A percentile compares a stretch with the other conserved stretches of the same genome.
Conservation (phyloP, 1,284 basidiomycete species). For the Puccinia triticina region DNA sequence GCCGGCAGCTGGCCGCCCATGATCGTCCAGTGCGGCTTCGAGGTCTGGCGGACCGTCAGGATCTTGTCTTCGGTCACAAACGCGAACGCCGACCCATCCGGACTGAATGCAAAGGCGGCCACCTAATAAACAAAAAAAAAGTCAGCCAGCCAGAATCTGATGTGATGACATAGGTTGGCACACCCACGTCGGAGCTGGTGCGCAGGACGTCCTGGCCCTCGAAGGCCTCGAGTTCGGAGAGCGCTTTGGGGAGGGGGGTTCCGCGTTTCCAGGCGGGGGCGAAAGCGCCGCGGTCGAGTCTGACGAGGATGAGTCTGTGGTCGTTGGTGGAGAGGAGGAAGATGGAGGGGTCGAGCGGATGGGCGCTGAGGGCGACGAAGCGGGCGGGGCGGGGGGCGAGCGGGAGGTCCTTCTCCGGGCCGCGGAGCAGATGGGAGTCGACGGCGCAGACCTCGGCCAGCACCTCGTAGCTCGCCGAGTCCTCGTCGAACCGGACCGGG, state of each 20-base stretch:
- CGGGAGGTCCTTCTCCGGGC: background rate
- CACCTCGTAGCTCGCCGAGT: constrained; percentile 22
- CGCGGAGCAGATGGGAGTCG: background rate
- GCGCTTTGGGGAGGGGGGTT: background rate
- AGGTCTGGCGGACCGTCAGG: constrained; percentile 30
- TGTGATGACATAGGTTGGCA: no score
- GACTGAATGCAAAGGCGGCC: constrained; percentile 41
- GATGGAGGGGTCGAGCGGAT: constrained; percentile 31
- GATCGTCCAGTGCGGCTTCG: constrained; percentile 45
- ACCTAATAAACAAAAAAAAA: constrained; percentile 8
- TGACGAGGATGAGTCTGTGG: constrained; percentile 15
- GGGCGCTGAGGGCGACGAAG: constrained; percentile 17
- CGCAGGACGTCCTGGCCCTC: constrained; percentile 43
- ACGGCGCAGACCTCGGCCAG: constrained; percentile 1
- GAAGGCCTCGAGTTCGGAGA: constrained; percentile 31
- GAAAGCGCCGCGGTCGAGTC: constrained; percentile 42
- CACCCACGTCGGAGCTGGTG: constrained; percentile 25
- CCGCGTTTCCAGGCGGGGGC: constrained; percentile 19
- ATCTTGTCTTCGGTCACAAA: constrained; percentile 41
- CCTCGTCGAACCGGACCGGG: constrained; percentile 35
- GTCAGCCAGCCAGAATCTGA: no score
- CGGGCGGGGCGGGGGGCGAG: background rate
- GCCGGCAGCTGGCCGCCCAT: constrained; percentile 40
- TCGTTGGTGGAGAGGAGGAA: constrained; percentile 42
- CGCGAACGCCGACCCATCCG: constrained; percentile 41